phyloP scores from a whole-genome alignment of 139 green algal species.

The Chlamydomonas sp. region DNA sequence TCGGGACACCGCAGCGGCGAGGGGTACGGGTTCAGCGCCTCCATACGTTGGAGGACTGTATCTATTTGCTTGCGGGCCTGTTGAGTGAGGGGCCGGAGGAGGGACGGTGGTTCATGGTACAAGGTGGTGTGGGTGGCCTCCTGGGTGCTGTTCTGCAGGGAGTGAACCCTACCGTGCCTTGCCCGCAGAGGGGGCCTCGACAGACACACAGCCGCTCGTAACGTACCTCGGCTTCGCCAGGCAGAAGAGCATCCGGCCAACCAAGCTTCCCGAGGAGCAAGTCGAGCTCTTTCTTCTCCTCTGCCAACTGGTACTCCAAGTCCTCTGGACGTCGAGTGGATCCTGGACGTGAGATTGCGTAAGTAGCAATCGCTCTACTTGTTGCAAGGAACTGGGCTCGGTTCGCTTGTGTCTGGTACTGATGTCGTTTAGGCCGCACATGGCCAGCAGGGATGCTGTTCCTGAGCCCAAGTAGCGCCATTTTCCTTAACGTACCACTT shows the following conservation, averaged over 20 bases:
- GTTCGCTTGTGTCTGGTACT: no score
- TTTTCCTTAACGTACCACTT: no score
- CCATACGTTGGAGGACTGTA: constrained; percentile 22
- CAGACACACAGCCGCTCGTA: neutral
- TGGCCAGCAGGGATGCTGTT: no score
- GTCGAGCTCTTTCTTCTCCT: constrained; percentile 23
- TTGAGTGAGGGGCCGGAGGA: neutral
- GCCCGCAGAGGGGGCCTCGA: neutral
- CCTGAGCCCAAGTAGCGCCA: no score
- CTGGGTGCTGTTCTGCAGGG: no score
- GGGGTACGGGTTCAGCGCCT: constrained; percentile 9
- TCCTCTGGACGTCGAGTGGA: no score
- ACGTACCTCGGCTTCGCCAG: neutral
- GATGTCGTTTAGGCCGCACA: no score
- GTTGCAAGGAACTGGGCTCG: no score
- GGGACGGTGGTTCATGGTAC: neutral
- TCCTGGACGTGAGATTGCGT: no score
- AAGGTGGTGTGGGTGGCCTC: neutral
- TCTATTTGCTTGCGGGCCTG: constrained; percentile 35
- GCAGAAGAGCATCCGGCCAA: neutral
- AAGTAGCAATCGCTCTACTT: no score
- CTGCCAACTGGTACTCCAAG: no score
- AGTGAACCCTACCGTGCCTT: no score
- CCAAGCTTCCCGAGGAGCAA: neutral
- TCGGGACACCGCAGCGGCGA: neutral